Evolutionary conservation across 2,329 filamentous ascomycete genomes (phyloP), one percentile per base, ranked within the genome.

Genomic region (Hortaea werneckii): DNA sequence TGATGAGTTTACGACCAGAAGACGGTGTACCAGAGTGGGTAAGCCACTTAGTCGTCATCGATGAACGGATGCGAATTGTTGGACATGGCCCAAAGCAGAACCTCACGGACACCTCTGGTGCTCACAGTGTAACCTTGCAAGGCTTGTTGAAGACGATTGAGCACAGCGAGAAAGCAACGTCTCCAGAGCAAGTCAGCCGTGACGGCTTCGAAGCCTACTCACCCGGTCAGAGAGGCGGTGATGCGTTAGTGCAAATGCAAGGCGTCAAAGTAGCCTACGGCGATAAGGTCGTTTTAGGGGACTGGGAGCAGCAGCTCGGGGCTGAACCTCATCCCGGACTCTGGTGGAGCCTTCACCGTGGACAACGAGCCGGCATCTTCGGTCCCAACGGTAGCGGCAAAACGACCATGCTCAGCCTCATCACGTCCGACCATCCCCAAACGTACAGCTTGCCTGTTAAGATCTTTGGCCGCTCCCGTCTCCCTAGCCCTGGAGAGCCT

Each of bases 381-480:
- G 92, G 92, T 0, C 84, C 89, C 29, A 96, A 98, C 57, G 92
- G 77, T 26, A 95, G 87, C 0, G 92, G 92, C 12, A 98, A 98
- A 70, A 98, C 92, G 0, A 98, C 92, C 0, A 76, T 98, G 35
- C 77, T 96, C 28, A 92, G 88, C 5, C 75, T 98, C 5, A 85
- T 98, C 48, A 94, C 87, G 49, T 96, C 90, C 1, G 92, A 98
- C 59, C 92, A 98, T 58, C 92, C 92, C 0, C 90, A 96, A 65
- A 82, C 89, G 0, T 98, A 96, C 64, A 87, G 86, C 0, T 78
- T 89, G 26, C 89, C 90, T 0, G 83, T 98, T 50, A 83, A 79
- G 55, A 74, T 95, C 10, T 96, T 98, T 61, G 87, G 88, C 1
- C 80, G 80, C 20, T 83, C 83, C 45, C 79, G 92, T 13, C 73